Evolutionary conservation across 768 basidiomycete genomes (phyloP), one percentile per base, ranked within the genome.

Genomic region (Lyophyllum shimeji): DNA sequence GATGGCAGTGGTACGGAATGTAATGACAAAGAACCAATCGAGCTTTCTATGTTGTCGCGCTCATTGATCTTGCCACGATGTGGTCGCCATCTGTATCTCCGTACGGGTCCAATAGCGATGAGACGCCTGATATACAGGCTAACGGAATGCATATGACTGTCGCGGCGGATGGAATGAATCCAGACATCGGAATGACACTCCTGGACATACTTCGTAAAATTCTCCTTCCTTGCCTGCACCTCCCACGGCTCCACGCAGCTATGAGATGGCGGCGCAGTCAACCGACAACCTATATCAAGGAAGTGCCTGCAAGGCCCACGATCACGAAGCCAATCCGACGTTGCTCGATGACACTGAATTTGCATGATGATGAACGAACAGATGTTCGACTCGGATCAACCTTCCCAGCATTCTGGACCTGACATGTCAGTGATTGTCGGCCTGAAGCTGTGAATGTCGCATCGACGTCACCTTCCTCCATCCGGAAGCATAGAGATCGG

Each of bases 391-490:
- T n/a, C n/a, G n/a, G n/a, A 40, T 40, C 39, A 40, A 40, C 39
- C 12, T 40, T 18, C 39, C 39, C 2, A n/a, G 17, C 5, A 17
- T 40, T 18, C 39, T 42, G 40, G 11, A 42, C 40, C 40, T 42
- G 40, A 42, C n/a, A 17, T 42, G 40, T 20, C 11, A 8, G 43
- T 21, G 23, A 44, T 44, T 44, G 43, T 44, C 21, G 43, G 20
- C 8, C 21, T 44, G 43, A 13, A 44, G 43, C 37, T 50, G 49
- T 40, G 49, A 40, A 40, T 21, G 15, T 25, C 48, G 37, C 23
- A 40, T 24, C 37, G 24, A 50, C 49, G 49, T 50, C 37, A 50
- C 37, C 39, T 50, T 50, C 37, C 49, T 50, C 49, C 49, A 50
- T 50, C 20, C 2, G 49, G 49, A 50, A 9, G 29, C n/a, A n/a